Conservation (phyloP, 2,329 filamentous ascomycete species). For the Dactylellina drechsleri region DNA sequence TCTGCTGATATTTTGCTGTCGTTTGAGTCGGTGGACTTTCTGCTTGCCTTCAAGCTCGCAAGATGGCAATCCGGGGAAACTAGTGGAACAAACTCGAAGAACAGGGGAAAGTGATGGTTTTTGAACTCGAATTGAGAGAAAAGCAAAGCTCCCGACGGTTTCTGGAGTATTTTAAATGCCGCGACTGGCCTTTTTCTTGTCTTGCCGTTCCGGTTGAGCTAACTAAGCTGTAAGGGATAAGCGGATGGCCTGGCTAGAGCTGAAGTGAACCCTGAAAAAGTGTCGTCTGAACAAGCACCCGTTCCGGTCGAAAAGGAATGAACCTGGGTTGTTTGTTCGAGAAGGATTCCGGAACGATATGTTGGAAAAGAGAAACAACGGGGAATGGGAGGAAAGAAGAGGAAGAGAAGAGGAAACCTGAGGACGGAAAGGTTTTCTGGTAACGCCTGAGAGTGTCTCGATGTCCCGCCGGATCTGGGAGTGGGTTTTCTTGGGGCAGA, state of each 20-base stretch:
- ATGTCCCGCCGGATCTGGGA: constrained; percentile 29
- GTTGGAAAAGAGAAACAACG: constrained; percentile 3
- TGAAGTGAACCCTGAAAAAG: constrained; percentile 32
- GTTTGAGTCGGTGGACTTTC: not conserved
- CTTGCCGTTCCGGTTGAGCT: not conserved
- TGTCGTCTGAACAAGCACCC: constrained; percentile 40
- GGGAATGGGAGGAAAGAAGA: constrained; percentile 4
- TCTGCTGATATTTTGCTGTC: constrained; percentile 7
- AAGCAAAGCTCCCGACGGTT: not conserved
- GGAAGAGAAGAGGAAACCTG: constrained; percentile 3
- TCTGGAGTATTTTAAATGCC: constrained; percentile 27
- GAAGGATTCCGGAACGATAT: constrained; percentile 18
- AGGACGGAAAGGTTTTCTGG: constrained; percentile 34
- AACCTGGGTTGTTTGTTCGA: constrained; percentile 22
- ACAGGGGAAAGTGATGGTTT: not conserved
- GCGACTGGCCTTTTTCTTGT: not conserved
- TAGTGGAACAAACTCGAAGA: not conserved
- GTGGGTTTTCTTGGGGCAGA: constrained; percentile 31
- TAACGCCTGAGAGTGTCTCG: constrained; percentile 26
- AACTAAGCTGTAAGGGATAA: constrained; percentile 29
- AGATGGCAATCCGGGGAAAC: constrained; percentile 4
- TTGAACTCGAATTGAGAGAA: constrained; percentile 8
- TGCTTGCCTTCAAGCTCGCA: not conserved
- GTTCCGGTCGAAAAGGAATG: constrained; percentile 31
- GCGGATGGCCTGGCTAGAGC: constrained; percentile 20